These are phyloP conservation scores for Furcasterigmium sp. DNA, from an alignment of 2,329 filamentous ascomycete species.

Conservation along the genomic window DNA sequence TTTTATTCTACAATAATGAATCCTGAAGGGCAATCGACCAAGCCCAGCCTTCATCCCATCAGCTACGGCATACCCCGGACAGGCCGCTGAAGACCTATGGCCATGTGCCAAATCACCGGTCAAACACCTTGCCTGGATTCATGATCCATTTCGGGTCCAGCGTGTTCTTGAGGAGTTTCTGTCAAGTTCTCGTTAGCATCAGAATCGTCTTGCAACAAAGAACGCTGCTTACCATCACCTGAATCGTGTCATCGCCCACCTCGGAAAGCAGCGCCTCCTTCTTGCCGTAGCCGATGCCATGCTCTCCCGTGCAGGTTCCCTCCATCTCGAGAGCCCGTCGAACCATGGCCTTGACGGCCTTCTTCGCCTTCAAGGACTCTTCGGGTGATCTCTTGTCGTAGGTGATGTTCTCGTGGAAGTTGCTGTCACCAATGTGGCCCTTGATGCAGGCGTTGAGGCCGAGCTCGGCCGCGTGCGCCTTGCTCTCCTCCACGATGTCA, in stretches of 20 bases:
- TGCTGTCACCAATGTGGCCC: slow-evolving; percentile 88
- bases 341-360: slow-evolving; percentile 85
- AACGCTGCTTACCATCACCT: slow-evolving; percentile 80
- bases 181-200: too few species aligned
- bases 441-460: slow-evolving; percentile 83
- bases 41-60: too few species aligned
- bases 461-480: slow-evolving; percentile 52
- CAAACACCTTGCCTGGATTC: slow-evolving; percentile 78
- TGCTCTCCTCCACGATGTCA: slow-evolving; percentile 50
- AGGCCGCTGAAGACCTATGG: too few species aligned
- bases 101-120: too few species aligned
- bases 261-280: not conserved
- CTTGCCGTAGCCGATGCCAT: slow-evolving; percentile 64
- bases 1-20: too few species aligned
- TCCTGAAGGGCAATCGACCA: too few species aligned
- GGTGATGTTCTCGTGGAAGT: slow-evolving; percentile 91
- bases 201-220: not conserved
- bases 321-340: slow-evolving; percentile 90
- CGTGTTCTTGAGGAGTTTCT: slow-evolving; percentile 58
- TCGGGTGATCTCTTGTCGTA: slow-evolving; percentile 64
- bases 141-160: slow-evolving; percentile 84
- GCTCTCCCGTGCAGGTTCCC: slow-evolving; percentile 81
- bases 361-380: slow-evolving; percentile 64
- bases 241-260: slow-evolving; percentile 68
- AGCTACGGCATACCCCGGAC: too few species aligned